phyloP scores from a whole-genome alignment of 805 yeast genomes.

The Metschnikowia kunwiensis region DNA sequence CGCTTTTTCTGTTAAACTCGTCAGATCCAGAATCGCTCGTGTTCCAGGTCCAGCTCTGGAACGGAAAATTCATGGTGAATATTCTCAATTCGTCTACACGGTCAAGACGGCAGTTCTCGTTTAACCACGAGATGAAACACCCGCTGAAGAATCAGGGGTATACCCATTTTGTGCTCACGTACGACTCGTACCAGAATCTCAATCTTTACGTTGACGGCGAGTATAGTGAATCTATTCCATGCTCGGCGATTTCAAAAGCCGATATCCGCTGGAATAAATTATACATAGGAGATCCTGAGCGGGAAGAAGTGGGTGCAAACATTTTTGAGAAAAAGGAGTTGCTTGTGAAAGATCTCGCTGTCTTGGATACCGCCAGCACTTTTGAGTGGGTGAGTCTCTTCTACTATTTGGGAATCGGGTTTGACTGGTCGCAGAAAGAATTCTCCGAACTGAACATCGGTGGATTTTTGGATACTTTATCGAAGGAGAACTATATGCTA shows the following conservation, averaged over 20 bases:
- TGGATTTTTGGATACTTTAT: conserved; percentile 7
- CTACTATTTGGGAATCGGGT: conserved; percentile 44
- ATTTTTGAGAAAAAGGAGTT: conserved; percentile 25
- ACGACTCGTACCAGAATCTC: conserved; percentile 35
- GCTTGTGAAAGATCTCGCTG: conserved; percentile 34
- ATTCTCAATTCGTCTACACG: conserved; percentile 23
- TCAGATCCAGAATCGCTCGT: conserved; percentile 20
- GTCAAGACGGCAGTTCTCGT: conserved; percentile 30
- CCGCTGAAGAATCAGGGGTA: conserved; percentile 21
- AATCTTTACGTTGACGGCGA: conserved; percentile 51
- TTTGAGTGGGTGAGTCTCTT: conserved; percentile 53
- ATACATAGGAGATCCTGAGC: conserved; percentile 28
- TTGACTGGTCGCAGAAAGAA: conserved; percentile 46
- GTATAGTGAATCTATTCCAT: conserved; percentile 42
- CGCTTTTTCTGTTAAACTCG: conserved; percentile 29
- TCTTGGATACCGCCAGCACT: conserved; percentile 36
- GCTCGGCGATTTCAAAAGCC: conserved; percentile 30
- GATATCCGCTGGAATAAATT: conserved; percentile 35
- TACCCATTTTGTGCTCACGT: conserved; percentile 36
- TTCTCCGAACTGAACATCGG: conserved; percentile 29
- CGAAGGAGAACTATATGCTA: conserved; percentile 3
- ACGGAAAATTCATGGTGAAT: conserved; percentile 29
- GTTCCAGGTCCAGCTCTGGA: conserved; percentile 28
- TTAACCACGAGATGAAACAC: conserved; percentile 29
- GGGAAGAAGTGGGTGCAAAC: conserved; percentile 6